Evolutionary conservation across 2,329 filamentous ascomycete species (phyloP).

Genomic region (Akanthomyces uredinophilus): DNA sequence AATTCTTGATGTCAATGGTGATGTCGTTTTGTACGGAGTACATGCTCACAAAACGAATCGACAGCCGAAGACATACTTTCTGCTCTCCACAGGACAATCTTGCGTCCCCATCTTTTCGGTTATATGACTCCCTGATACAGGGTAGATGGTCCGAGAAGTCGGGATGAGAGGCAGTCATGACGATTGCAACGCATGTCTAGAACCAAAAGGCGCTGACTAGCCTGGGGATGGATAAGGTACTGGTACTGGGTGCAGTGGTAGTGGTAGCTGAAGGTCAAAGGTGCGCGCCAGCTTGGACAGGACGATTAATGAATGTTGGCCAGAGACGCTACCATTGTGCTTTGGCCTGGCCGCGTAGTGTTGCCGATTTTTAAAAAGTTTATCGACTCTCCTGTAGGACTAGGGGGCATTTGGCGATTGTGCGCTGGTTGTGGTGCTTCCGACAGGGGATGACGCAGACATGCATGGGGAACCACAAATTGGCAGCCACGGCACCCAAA

Average conservation of each 20-base stretch:
- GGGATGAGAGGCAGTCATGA: neutral
- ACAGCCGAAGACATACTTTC: neutral
- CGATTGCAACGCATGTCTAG: neutral
- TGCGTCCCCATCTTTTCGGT: neutral
- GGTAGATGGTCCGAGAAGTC: neutral
- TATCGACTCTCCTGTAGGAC: neutral
- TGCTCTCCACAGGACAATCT: constrained; percentile 6
- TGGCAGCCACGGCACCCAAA: neutral
- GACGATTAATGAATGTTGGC: no score
- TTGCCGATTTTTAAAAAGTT: neutral
- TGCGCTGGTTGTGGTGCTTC: neutral
- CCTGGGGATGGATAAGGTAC: no score
- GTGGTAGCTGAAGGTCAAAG: neutral
- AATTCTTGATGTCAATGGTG: neutral
- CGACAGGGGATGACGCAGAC: constrained; percentile 3
- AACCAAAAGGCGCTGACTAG: neutral
- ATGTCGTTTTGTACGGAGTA: neutral
- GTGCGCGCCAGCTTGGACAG: neutral
- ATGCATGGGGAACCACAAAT: neutral
- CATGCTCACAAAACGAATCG: neutral
- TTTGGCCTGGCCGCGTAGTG: neutral
- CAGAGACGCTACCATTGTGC: neutral
- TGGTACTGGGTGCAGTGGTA: neutral
- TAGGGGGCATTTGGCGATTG: neutral
- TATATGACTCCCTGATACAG: neutral